Evolutionary conservation across 805 yeast species (phyloP).

Genomic region (Komagataella pastoris): DNA sequence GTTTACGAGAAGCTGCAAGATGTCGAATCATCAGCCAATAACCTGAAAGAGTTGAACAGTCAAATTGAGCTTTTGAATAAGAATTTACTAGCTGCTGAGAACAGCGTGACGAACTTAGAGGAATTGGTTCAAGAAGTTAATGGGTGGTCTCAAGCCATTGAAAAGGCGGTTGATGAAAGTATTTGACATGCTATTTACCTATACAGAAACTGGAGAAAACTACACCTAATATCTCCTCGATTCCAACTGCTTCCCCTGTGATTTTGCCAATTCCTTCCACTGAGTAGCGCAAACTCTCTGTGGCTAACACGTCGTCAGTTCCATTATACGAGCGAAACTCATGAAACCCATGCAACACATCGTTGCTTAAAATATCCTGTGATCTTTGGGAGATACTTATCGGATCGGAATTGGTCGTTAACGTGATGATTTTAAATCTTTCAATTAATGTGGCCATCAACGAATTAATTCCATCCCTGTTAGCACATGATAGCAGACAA

Average conservation of each 20-base stretch:
- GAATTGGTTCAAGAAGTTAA: background rate
- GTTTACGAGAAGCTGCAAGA: background rate
- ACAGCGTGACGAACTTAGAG: background rate
- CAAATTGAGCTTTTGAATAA: background rate
- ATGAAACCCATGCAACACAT: constrained; percentile 64
- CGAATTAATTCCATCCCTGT: constrained; percentile 38
- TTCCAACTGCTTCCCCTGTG: constrained; percentile 79
- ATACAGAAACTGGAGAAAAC: constrained; percentile 90
- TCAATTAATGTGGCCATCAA: constrained; percentile 28
- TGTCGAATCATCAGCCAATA: background rate
- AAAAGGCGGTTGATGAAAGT: background rate
- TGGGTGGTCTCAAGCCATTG: background rate
- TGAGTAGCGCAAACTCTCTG: constrained; percentile 62
- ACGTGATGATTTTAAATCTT: constrained; percentile 34
- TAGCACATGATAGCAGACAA: constrained; percentile 44
- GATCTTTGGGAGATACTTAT: constrained; percentile 63
- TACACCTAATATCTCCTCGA: constrained; percentile 84
- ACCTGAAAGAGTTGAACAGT: background rate
- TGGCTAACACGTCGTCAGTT: constrained; percentile 61
- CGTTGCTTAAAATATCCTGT: constrained; percentile 59
- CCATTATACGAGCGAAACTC: constrained; percentile 39
- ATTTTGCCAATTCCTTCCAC: constrained; percentile 85
- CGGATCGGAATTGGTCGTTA: constrained; percentile 44
- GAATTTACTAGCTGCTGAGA: background rate
- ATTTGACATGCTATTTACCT: constrained; percentile 47